Base-by-base conservation (phyloP, 345 rosid species). In the Clausena lansium region DNA sequence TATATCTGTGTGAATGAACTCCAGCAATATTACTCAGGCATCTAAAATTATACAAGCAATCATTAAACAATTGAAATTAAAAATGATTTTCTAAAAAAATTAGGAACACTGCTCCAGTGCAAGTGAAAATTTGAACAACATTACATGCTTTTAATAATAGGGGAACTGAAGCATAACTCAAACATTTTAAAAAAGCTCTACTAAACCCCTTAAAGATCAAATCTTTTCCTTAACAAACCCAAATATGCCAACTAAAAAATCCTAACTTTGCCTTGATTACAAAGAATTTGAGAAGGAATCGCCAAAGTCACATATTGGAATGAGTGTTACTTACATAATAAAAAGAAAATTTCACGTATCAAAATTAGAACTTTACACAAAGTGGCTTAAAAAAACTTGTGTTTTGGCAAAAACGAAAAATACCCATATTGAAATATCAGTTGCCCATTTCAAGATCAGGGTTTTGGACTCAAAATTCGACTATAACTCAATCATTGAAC, bases 171-270 rank as follows among this genome's bases (percentile, higher is more conserved):
- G n/a, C n/a, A n/a, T n/a, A n/a, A n/a, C n/a, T n/a, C n/a, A n/a
- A n/a, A n/a, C n/a, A n/a, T n/a, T n/a, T n/a, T n/a, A 3, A 41
- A 71, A 2, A 41, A 66, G 36, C 33, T 58, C 66, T 32, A 65
- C 28, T 4, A 71, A 70, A 47, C 39, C 19, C 39, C 39, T 20
- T 24, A 67, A 32, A 71, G 30, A 17, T 19, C 41, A 74, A 28
- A 24, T 57, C 14, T 67, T 67, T 67, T 39, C 59, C 20, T 54
- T 17, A 15, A 75, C 3, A 73, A 72, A 75, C 35, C 63, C 71
- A 50, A 27, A 19, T 6, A 20, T 63, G 59, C 33, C 64, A 30
- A 32, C 47, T 47, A 32, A n/a, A n/a, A n/a, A n/a, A n/a, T n/a
- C n/a, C n/a, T n/a, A 47, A 63, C 50, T 50, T 64, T 50, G 71